A percentile compares a stretch with the other conserved stretches of the same genome.
phyloP scores from a whole-genome alignment of 495 filamentous ascomycete species.

The Hypoxylon lienhwacheense region DNA sequence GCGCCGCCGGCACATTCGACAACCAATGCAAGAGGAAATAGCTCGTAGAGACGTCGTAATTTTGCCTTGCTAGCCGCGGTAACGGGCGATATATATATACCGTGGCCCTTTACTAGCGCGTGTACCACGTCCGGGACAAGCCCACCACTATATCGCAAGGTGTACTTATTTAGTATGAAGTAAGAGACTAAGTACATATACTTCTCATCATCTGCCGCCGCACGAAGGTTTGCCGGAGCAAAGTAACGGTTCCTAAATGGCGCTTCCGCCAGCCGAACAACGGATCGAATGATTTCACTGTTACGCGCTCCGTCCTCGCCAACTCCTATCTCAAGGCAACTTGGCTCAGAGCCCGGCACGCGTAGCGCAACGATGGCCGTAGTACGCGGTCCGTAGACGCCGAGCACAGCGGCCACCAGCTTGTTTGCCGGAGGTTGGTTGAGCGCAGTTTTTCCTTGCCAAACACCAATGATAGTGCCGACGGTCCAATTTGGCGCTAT shows the following conservation, averaged over 20 bases:
- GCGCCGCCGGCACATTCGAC: conserved; percentile 55
- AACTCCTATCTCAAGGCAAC: conserved; percentile 51
- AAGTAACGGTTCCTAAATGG: conserved; percentile 50
- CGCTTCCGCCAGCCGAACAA: conserved; percentile 33
- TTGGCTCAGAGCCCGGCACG: conserved; percentile 35
- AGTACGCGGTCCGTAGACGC: conserved; percentile 55
- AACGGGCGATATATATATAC: conserved; percentile 55
- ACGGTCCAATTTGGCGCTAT: conserved; percentile 58
- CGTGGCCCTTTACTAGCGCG: conserved; percentile 55
- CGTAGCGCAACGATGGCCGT: conserved; percentile 52
- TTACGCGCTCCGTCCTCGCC: conserved; percentile 10
- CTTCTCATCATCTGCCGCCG: conserved; percentile 44
- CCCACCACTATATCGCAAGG: conserved; percentile 55
- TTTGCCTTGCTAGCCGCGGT: conserved; percentile 50
- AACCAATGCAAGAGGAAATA: conserved; percentile 53
- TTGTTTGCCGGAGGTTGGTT: conserved; percentile 36
- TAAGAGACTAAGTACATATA: conserved; percentile 49
- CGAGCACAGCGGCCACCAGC: conserved; percentile 52
- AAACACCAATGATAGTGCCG: conserved; percentile 56
- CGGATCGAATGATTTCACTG: conserved; percentile 42
- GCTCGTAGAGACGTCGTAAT: conserved; percentile 53
- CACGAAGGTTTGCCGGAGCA: conserved; percentile 57
- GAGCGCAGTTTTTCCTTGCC: conserved; percentile 50
- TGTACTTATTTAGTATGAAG: conserved; percentile 49
- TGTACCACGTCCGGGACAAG: conserved; percentile 58